Evolutionary conservation across 2,329 filamentous ascomycete species (phyloP).

Genomic region (Talaromyces amestolkiae): DNA sequence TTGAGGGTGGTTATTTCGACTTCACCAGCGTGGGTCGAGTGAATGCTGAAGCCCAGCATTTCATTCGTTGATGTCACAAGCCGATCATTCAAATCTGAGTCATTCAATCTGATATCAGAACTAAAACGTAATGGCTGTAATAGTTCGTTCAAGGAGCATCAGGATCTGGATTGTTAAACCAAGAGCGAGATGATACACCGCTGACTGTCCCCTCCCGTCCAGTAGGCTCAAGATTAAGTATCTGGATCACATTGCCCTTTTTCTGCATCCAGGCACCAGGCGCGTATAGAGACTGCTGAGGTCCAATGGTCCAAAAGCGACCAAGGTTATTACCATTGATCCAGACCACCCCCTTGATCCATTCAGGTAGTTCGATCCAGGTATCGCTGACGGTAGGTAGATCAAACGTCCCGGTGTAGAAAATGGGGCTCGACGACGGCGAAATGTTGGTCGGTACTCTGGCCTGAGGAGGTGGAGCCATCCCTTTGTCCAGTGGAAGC

Average conservation of each 20-base stretch:
- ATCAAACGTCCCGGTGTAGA: too few relatives aligned
- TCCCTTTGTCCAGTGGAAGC: conserved; percentile 32
- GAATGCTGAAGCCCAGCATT: too few relatives aligned
- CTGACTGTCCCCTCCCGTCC: background rate
- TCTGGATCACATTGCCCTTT: conserved; percentile 43
- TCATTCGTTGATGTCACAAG: too few relatives aligned
- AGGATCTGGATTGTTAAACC: background rate
- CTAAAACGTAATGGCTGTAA: too few relatives aligned
- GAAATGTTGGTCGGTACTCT: background rate
- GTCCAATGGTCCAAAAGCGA: conserved; percentile 49
- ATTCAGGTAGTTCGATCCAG: background rate
- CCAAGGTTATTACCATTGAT: conserved; percentile 49
- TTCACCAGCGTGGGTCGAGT: too few relatives aligned
- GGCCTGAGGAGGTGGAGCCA: too few relatives aligned
- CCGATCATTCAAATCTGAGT: too few relatives aligned
- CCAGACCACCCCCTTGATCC: conserved; percentile 47
- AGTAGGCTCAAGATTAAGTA: conserved; percentile 47
- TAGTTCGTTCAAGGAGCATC: background rate
- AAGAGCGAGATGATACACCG: background rate
- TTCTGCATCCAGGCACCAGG: conserved; percentile 24
- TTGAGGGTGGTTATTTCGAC: too few relatives aligned
- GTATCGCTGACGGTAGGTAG: too few relatives aligned
- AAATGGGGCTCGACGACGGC: conserved; percentile 20
- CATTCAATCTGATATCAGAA: too few relatives aligned
- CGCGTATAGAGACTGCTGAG: conserved; percentile 50